Evolutionary conservation across 257 asterid genomes (phyloP), one percentile per base, ranked within the genome.

Genomic region (Apocynum venetum): DNA sequence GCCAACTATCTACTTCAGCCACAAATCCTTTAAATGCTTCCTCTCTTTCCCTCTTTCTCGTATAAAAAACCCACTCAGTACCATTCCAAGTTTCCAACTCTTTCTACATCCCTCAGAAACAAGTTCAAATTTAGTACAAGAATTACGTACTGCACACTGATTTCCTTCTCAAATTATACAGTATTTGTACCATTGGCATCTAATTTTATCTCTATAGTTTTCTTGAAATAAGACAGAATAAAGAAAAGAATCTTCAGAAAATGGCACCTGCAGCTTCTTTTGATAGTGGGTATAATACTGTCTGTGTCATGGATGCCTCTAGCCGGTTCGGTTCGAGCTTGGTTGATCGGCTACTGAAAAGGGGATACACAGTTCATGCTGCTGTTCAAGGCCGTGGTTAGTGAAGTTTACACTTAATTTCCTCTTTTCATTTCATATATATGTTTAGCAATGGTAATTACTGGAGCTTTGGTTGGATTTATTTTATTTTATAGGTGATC

Each of bases 291-390:
- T 20, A 55, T 36, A 70, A 82, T 66, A 84, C 88, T 0, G 95
- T 96, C 0, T 96, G 99, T 74, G 99, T 96, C 2, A 96, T 96
- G 99, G 98, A 93, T 73, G 97, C 96, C 3, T 83, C 96, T 0
- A 97, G 97, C 9, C 87, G 83, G 0, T 70, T 96, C 8, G 99
- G 98, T 74, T 83, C 96, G 6, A 83, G 89, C 70, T 90, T 96
- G 64, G 97, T 96, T 77, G 86, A 80, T 74, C 87, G 89, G 68
- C 93, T 96, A 36, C 84, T 96, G 73, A 89, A 77, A 66, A 82
- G 92, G 67, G 99, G 97, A 40, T 96, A 93, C 82, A 83, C 90
- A 75, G 98, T 93, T 12, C 98, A 96, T 81, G 98, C 99, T 70
- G 97, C 99, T 71, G 74, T 91, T 56, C 88, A 87, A 82, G 79